A percentile compares a stretch with the other conserved stretches of the same genome.
Conservation (phyloP, 2,329 filamentous ascomycete genomes). For the Aspergillus sp. region DNA sequence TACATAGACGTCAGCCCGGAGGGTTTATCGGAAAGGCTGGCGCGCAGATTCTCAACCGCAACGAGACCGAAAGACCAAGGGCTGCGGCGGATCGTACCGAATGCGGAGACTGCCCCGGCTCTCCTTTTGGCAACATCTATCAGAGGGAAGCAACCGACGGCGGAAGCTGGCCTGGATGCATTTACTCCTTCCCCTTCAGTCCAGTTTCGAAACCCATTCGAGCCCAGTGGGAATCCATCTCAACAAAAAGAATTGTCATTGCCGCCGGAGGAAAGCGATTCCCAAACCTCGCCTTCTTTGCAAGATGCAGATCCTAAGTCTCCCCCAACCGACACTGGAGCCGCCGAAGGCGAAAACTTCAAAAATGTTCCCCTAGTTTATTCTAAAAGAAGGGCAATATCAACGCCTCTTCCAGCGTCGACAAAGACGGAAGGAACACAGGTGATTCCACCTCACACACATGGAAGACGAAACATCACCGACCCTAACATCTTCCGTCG, state of each 20-base stretch:
- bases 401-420: conserved; percentile 29
- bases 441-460: conserved; percentile 23
- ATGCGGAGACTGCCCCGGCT: conserved; percentile 48
- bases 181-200: conserved; percentile 25
- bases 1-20: conserved; percentile 40
- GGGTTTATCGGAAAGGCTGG: conserved; percentile 32
- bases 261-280: conserved; percentile 14
- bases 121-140: conserved; percentile 50
- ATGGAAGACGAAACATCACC: conserved; percentile 44
- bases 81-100: conserved; percentile 48
- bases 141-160: conserved; percentile 25
- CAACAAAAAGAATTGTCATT: conserved; percentile 10
- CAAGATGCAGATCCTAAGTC: conserved; percentile 29
- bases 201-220: conserved; percentile 38
- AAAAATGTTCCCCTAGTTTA: conserved; percentile 30
- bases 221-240: conserved; percentile 12
- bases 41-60: conserved; percentile 44
- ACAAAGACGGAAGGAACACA: conserved; percentile 30
- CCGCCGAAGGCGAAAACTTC: conserved; percentile 35
- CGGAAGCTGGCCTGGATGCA: conserved; percentile 28
- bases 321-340: conserved; percentile 20
- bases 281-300: conserved; percentile 19
- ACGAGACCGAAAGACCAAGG: conserved; percentile 37
- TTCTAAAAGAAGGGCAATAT: conserved; percentile 34
- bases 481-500: conserved; percentile 42